Evolutionary conservation across 768 basidiomycete species (phyloP), one percentile per base, ranked within the genome.

Genomic region (Roridomyces roridus): DNA sequence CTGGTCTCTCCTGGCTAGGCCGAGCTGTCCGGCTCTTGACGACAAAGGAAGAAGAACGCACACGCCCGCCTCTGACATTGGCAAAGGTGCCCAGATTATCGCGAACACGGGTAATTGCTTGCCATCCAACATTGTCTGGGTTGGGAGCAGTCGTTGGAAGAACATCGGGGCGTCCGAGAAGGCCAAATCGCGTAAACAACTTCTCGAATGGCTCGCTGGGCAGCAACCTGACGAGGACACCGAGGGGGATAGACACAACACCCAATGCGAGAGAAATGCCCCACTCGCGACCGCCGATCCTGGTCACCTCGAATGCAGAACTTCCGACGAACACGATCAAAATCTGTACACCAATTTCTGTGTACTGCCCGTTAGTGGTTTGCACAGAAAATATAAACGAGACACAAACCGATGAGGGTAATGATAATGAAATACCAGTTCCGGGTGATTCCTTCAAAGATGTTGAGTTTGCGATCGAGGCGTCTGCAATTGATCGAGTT

Each of bases 401-500:
- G 15, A 78, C 80, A 58, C 80, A 58, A 64, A 96, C 95, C 97
- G 57, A 98, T 85, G 8, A 86, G 62, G 2, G 94, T 96, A 67
- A 98, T 91, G 14, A 49, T 74, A 35, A 96, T 82, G 74, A 98
- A 98, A 70, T 91, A 97, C 63, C 74, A 83, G 70, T 99, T 99
- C 44, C 74, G 79, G 36, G 74, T 65, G 26, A 98, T 82, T 36
- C 94, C 93, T 59, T 89, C 87, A 65, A 98, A 94, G 56, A 98
- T 84, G 72, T 99, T 98, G 56, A 95, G 79, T 46, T 85, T 84
- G 56, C 82, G 85, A 66, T 98, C 96, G 42, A 98, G 78, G 34
- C 94, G 81, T 49, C 97, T 81, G 64, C 91, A 93, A 69, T 98
- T 99, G 72, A 98, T 71, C 39, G 93, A 94, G 74, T 96, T 97